A percentile compares a stretch with the other conserved stretches of the same genome.
Evolutionary conservation across 2,329 filamentous ascomycete genomes (phyloP).

Genomic region (Cryphonectria japonica): DNA sequence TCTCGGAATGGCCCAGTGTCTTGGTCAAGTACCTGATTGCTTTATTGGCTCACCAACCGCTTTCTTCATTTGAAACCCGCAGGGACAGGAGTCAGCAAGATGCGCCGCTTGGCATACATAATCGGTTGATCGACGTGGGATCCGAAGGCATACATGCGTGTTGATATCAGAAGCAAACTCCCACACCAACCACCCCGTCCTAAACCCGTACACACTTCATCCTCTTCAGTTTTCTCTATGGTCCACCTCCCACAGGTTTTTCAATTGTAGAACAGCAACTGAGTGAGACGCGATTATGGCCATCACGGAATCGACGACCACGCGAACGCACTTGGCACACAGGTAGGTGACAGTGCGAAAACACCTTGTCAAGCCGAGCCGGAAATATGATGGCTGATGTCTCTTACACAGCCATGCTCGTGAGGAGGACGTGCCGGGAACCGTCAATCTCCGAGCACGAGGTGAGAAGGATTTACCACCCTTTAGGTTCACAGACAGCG

Average conservation of each 20-base stretch:
- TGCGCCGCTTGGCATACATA: background rate
- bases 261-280: background rate
- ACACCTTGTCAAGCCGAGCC: no score
- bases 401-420: constrained; percentile 52
- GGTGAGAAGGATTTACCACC: constrained; percentile 31
- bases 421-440: constrained; percentile 60
- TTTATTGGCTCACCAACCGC: background rate
- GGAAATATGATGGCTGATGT: constrained; percentile 4
- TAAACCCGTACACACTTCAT: background rate
- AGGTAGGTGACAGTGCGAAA: constrained; percentile 10
- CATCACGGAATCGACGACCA: background rate
- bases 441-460: constrained; percentile 52
- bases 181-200: background rate
- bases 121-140: background rate
- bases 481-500: background rate
- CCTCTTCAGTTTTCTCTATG: background rate
- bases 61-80: constrained; percentile 9
- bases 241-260: background rate
- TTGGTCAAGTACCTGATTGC: background rate
- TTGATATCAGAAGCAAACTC: background rate
- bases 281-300: background rate
- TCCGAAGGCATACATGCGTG: background rate
- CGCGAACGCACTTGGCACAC: constrained; percentile 19
- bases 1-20: background rate
- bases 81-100: background rate